Evolutionary conservation across 805 yeast species (phyloP), one percentile per base, ranked within the genome.

Genomic region (Yamadazyma endophytica): DNA sequence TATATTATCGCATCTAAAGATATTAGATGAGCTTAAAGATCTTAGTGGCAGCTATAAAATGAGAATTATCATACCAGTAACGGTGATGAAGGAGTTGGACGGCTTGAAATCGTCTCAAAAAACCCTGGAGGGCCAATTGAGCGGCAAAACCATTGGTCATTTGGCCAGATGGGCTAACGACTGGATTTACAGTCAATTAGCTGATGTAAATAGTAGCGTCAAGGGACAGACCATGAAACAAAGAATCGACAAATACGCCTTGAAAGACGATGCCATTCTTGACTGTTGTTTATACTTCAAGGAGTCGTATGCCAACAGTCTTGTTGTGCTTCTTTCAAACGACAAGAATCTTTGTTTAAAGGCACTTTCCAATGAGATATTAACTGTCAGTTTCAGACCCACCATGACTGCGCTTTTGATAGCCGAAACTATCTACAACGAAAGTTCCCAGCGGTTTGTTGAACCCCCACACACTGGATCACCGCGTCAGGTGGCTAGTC

Each of bases 281-380:
- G 96, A 89, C 52, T 87, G 96, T 51, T 82, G 94, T 44, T 47
- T 82, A 16, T 87, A 71, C 49, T 77, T 80, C 35, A 66, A 71
- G 37, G 54, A 60, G 9, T 54, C 56, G 9, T 42, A 52, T 30
- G 45, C 53, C 3, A 44, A 54, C 4, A 45, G 54, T 8, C 44
- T 65, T 14, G 82, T 81, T 6, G 69, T 88, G 2, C 52, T 85
- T 16, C 47, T 88, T 37, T 81, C 96, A 0, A 84, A 89, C 50
- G 97, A 89, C 52, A 82, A 78, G 44, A 89, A 88, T 50, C 63
- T 89, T 6, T 86, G 96, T 52, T 54, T 75, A 40, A 83, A 82
- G 52, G 94, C 96, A 0, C 56, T 87, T 26, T 56, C 80, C 2
- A 79, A 85, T 46, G 78, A 66, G 2, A 50, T 83, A 0, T 54